Base-by-base conservation (phyloP, 2,329 filamentous ascomycete genomes). In the Ambrosiella xylebori region DNA sequence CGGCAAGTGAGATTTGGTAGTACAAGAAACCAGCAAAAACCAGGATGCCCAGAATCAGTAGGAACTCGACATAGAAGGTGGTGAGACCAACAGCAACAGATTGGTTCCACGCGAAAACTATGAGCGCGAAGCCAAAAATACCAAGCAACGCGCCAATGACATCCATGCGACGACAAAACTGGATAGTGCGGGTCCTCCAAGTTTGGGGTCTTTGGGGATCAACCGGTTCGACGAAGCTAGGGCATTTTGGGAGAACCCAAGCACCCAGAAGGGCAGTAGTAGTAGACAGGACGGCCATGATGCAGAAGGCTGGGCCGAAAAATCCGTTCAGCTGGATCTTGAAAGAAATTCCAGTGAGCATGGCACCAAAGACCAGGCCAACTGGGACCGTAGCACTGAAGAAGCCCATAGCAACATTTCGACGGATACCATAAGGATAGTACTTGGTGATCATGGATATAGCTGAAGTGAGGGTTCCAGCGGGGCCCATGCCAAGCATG, bases 51-150 rank as follows among this genome's bases (percentile, higher is more conserved):
- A 83, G 61, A 49, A 84, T 75, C 0, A 86, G 70, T 1, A 77
- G 68, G 0, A 76, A 69, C 61, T 77, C 76, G 15, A 81, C 71
- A 57, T 80, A 80, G 0, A 77, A 70, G 9, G 72, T 70, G 0
- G 68, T 63, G 81, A 81, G 85, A 1, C 80, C 79, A 1, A 74
- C 76, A 0, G 78, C 70, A 0, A 79, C 75, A 0, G 77, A 80
- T 64, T 85, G 80, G 59, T 82, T 84, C 78, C 79, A 84, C 0
- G 81, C 77, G 63, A 85, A 78, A 64, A 84, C 84, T 66, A 85
- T 73, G 15, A 86, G 70, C 0, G 82, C 71, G 35, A 85, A 69
- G 0, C 74, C 75, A 0, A 71, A 69, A 15, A 84, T 71, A 0
- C 81, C 81, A 0, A 68, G 63, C 0, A 68, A 38, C 0, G 69